Evolutionary conservation across 805 yeast species (phyloP), one percentile per base, ranked within the genome.

Genomic region (Wickerhamiella nectarea): DNA sequence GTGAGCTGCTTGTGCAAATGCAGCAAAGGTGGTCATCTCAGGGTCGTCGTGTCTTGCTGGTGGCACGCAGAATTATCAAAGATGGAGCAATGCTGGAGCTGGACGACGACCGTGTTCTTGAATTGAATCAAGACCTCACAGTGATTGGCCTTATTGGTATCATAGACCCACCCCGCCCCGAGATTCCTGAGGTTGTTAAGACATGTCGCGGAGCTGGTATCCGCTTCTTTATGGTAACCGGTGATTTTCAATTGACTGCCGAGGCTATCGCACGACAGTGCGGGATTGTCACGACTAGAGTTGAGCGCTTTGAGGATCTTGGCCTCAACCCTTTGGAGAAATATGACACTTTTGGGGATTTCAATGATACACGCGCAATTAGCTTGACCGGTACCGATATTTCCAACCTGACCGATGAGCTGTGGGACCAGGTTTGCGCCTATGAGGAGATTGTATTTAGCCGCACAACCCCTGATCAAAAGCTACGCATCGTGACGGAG

Each of bases 151-250:
- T 89, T 36, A 67, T 85, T 53, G 96, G 95, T 46, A 86, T 87
- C 93, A 83, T 82, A 53, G 97, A 87, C 61, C 97, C 97, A 7
- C 97, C 97, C 46, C 74, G 96, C 58, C 79, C 84, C 10, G 75
- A 78, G 49, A 95, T 87, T 2, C 70, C 74, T 38, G 66, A 69
- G 40, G 81, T 95, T 2, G 73, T 87, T 48, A 72, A 81, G 28
- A 68, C 75, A 50, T 68, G 87, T 44, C 69, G 84, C 68, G 76
- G 76, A 55, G 96, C 96, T 50, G 94, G 95, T 36, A 96, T 87
- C 29, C 93, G 84, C 56, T 84, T 87, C 18, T 81, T 89, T 43
- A 87, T 87, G 96, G 87, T 87, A 49, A 87, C 97, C 19, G 75
- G 75, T 45, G 76, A 71, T 52, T 68, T 63, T 48, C 68, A 66